Percentiles rank a stretch among this genome's conserved stretches.
These are phyloP conservation scores for Byssochlamys sp. DNA, from an alignment of 2,329 filamentous ascomycete species.

Conservation along the genomic window DNA sequence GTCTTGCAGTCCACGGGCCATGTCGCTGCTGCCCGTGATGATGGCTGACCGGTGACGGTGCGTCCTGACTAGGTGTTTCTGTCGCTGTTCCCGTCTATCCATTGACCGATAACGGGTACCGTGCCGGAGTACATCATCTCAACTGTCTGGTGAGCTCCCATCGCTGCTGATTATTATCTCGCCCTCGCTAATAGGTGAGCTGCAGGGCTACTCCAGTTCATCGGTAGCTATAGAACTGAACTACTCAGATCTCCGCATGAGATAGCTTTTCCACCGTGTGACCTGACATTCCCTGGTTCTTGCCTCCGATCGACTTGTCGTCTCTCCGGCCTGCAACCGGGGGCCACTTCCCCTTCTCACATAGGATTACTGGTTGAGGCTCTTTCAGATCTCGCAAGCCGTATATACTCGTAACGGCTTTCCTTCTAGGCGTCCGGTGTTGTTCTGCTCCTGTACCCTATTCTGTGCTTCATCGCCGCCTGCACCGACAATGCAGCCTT, in stretches of 20 bases:
- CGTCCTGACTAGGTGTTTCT: slow-evolving; percentile 1
- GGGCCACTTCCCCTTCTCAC: background rate
- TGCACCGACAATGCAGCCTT: slow-evolving; percentile 26
- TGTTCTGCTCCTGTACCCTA: background rate
- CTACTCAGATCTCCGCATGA: background rate
- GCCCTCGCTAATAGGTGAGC: background rate
- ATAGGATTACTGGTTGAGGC: background rate
- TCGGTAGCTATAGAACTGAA: background rate
- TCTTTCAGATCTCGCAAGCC: background rate
- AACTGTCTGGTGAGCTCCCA: background rate
- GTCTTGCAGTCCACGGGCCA: slow-evolving; percentile 2
- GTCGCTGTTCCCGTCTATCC: slow-evolving; percentile 1
- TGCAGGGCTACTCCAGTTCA: background rate
- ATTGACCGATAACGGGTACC: background rate
- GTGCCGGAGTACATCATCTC: background rate
- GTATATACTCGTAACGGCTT: background rate
- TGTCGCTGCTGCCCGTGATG: slow-evolving; percentile 5
- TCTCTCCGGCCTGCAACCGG: background rate
- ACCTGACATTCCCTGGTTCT: background rate
- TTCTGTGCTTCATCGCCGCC: background rate
- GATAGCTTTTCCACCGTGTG: background rate
- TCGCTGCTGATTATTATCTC: background rate
- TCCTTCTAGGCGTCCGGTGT: background rate
- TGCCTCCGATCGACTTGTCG: background rate
- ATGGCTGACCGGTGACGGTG: slow-evolving; percentile 7